A percentile compares a stretch with the other conserved stretches of the same genome.
These are phyloP conservation scores for Batrachochytrium dendrobatidis DNA, from an alignment of 371 early-diverging fungal genomes.

Conservation along the genomic window DNA sequence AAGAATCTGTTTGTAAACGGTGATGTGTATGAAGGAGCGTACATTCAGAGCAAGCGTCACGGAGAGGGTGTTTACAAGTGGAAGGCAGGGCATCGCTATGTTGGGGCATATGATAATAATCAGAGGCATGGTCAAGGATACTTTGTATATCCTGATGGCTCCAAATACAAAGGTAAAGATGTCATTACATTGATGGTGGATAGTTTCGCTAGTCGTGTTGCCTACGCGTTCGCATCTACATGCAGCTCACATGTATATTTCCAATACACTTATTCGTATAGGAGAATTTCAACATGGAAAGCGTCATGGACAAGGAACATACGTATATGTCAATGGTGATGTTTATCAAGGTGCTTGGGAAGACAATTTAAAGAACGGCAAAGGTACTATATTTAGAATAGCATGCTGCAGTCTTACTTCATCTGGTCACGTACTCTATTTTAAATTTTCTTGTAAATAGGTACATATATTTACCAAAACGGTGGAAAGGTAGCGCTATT, in stretches of 20 bases:
- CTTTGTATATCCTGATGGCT: constrained; percentile 46
- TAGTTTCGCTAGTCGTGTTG: no score
- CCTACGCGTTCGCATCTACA: no score
- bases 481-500: no score
- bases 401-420: not conserved
- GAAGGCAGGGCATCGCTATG: constrained; percentile 40
- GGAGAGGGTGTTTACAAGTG: constrained; percentile 43
- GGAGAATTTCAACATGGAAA: constrained; percentile 36
- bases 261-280: constrained; percentile 6
- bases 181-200: no score
- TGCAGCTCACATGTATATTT: no score
- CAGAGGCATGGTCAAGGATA: constrained; percentile 35
- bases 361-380: constrained; percentile 42
- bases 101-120: constrained; percentile 37
- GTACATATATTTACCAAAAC: constrained; percentile 26
- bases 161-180: constrained; percentile 37
- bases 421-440: not conserved
- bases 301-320: constrained; percentile 38
- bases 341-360: constrained; percentile 40
- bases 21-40: constrained; percentile 42
- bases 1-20: constrained; percentile 44
- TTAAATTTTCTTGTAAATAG: not conserved
- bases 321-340: constrained; percentile 44
- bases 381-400: constrained; percentile 27
- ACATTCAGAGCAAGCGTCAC: constrained; percentile 32